phyloP scores from a whole-genome alignment of 345 rosid species.

The Citropsis articulata region DNA sequence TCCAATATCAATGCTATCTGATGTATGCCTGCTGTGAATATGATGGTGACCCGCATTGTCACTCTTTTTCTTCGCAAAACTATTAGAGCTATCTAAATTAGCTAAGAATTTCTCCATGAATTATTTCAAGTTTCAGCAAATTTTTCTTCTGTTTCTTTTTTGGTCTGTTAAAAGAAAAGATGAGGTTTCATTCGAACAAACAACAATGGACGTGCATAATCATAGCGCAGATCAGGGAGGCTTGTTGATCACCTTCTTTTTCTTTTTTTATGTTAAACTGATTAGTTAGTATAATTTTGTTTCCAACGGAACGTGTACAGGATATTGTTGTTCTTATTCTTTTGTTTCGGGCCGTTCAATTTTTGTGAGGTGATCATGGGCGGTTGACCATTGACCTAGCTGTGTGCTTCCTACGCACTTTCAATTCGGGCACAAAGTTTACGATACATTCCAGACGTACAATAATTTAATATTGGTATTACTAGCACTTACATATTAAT shows the following conservation, averaged over 20 bases:
- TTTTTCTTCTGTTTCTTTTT: neutral
- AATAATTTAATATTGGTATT: too few species aligned
- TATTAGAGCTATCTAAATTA: slow-evolving; percentile 27
- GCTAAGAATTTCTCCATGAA: slow-evolving; percentile 18
- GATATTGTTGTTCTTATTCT: neutral
- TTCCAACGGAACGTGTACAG: slow-evolving; percentile 13
- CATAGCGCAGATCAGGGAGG: slow-evolving; percentile 19
- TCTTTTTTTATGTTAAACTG: neutral
- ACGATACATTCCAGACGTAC: too few species aligned
- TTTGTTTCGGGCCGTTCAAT: neutral
- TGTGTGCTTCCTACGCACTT: slow-evolving; percentile 9
- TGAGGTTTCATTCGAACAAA: neutral
- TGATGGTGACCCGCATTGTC: neutral
- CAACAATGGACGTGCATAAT: slow-evolving; percentile 9
- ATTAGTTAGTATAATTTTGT: slow-evolving; percentile 1
- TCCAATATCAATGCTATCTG: neutral
- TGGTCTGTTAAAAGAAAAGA: too few species aligned
- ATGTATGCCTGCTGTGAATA: neutral
- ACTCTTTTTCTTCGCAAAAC: slow-evolving; percentile 18
- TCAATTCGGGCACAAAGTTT: too few species aligned
- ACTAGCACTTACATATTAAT: too few species aligned
- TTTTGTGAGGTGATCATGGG: slow-evolving; percentile 3
- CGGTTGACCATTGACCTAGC: slow-evolving; percentile 16
- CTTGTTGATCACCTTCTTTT: neutral
- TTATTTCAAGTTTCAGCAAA: neutral